Evolutionary conservation across 1,139 yeast species (phyloP).

Genomic region (Suhomyces chickasaworum): DNA sequence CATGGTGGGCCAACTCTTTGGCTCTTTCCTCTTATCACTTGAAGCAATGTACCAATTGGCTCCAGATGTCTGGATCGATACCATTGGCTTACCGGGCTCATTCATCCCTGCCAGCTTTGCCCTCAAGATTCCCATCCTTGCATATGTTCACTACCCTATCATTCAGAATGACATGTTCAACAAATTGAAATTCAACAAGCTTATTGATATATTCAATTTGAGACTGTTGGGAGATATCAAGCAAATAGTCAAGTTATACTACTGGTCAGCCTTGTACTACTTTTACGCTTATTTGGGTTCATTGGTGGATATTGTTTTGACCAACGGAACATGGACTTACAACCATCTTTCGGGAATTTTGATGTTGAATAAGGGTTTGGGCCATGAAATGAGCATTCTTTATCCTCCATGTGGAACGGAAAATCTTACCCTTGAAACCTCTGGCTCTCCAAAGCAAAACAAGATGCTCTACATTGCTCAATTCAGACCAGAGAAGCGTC

Average conservation of each 20-base stretch:
- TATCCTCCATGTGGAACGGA: conserved; percentile 90
- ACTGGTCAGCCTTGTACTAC: conserved; percentile 69
- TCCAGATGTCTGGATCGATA: conserved; percentile 93
- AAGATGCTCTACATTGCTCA: conserved; percentile 82
- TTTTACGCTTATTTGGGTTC: conserved; percentile 70
- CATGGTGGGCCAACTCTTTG: conserved; percentile 83
- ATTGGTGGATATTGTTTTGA: conserved; percentile 63
- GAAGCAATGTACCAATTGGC: conserved; percentile 71
- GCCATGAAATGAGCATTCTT: conserved; percentile 46
- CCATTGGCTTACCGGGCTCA: conserved; percentile 90
- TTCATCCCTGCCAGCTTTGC: conserved; percentile 60
- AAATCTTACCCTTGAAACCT: conserved; percentile 27
- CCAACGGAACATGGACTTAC: conserved; percentile 92
- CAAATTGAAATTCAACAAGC: conserved; percentile 46
- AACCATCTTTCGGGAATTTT: conserved; percentile 70
- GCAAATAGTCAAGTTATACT: conserved; percentile 27
- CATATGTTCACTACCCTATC: conserved; percentile 93
- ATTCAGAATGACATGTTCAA: conserved; percentile 84
- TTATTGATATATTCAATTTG: conserved; percentile 11
- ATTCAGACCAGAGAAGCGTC: conserved; percentile 95
- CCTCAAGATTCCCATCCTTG: conserved; percentile 70
- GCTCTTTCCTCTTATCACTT: conserved; percentile 65
- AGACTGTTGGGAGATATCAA: conserved; percentile 5
- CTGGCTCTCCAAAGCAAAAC: conserved; percentile 44
- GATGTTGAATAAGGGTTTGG: conserved; percentile 37